These are phyloP conservation scores for Cladosporium oxysporum DNA, from an alignment of 2,329 filamentous ascomycete species.

Conservation along the genomic window DNA sequence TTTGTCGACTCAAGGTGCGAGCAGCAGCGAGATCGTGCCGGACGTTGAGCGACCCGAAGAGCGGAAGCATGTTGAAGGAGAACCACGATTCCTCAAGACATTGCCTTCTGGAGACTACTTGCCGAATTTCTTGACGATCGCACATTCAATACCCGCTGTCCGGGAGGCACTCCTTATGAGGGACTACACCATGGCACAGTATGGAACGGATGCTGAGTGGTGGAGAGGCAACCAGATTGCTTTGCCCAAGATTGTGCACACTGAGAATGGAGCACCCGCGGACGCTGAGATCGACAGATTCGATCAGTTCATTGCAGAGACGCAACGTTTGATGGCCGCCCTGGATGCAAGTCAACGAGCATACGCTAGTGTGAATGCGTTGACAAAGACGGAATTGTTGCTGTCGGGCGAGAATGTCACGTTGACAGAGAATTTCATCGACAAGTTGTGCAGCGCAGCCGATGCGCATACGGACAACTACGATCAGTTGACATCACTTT, in stretches of 20 bases:
- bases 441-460: conserved; percentile 12
- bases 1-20: conserved; percentile 7
- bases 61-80: conserved; percentile 48
- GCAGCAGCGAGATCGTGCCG: conserved; percentile 52
- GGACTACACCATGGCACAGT: conserved; percentile 49
- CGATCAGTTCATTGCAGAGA: conserved; percentile 56
- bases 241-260: conserved; percentile 53
- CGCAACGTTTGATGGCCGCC: conserved; percentile 63
- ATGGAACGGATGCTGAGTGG: conserved; percentile 61
- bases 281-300: conserved; percentile 37
- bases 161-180: conserved; percentile 58
- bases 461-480: background rate
- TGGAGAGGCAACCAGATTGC: conserved; percentile 60
- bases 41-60: conserved; percentile 44
- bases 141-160: conserved; percentile 61
- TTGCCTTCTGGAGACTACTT: conserved; percentile 55
- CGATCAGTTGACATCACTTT: conserved; percentile 26
- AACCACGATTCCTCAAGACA: conserved; percentile 61
- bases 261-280: conserved; percentile 29
- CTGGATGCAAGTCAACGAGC: conserved; percentile 58
- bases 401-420: conserved; percentile 19
- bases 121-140: conserved; percentile 60
- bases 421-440: conserved; percentile 13
- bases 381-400: conserved; percentile 38
- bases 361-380: conserved; percentile 58